phyloP scores from a whole-genome alignment of 2,329 filamentous ascomycete species.

The Sporothrix phasma region DNA sequence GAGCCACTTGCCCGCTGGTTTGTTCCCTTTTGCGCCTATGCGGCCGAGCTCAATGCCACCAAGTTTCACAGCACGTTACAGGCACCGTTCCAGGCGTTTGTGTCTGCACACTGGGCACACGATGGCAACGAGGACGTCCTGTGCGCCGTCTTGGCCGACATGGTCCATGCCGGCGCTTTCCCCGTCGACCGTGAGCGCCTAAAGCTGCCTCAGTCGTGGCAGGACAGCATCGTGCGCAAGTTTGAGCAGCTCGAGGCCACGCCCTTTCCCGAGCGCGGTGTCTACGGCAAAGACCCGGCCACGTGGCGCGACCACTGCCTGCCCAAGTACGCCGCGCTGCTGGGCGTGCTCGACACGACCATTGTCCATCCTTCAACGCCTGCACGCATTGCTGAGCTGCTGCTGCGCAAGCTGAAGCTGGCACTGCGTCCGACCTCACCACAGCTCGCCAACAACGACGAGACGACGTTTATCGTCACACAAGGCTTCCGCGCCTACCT shows the following conservation, averaged over 20 bases:
- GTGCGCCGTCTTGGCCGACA: slow-evolving; percentile 56
- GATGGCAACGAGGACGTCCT: slow-evolving; percentile 55
- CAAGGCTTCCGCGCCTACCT: slow-evolving; percentile 67
- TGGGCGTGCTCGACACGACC: slow-evolving; percentile 52
- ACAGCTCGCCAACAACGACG: slow-evolving; percentile 44
- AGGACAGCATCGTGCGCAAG: slow-evolving; percentile 59
- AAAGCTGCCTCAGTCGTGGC: slow-evolving; percentile 56
- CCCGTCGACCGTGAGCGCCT: slow-evolving; percentile 42
- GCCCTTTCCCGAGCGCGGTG: slow-evolving; percentile 54
- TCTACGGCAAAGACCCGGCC: slow-evolving; percentile 51
- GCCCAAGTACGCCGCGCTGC: slow-evolving; percentile 57
- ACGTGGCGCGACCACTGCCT: slow-evolving; percentile 54
- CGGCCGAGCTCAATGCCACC: slow-evolving; percentile 61
- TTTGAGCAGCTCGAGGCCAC: slow-evolving; percentile 56
- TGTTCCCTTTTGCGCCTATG: slow-evolving; percentile 73
- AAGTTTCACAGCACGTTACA: slow-evolving; percentile 73
- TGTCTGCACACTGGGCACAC: slow-evolving; percentile 63
- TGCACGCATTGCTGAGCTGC: slow-evolving; percentile 53
- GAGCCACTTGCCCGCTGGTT: slow-evolving; percentile 63
- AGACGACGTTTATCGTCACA: slow-evolving; percentile 63
- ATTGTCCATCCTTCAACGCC: slow-evolving; percentile 56
- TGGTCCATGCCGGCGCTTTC: slow-evolving; percentile 48
- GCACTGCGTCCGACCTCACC: slow-evolving; percentile 50
- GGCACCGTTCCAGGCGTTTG: slow-evolving; percentile 75
- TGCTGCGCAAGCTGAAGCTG: slow-evolving; percentile 56